phyloP scores from a whole-genome alignment of 1,284 basidiomycete species.

The Cutaneotrichosporon arboriforme region DNA sequence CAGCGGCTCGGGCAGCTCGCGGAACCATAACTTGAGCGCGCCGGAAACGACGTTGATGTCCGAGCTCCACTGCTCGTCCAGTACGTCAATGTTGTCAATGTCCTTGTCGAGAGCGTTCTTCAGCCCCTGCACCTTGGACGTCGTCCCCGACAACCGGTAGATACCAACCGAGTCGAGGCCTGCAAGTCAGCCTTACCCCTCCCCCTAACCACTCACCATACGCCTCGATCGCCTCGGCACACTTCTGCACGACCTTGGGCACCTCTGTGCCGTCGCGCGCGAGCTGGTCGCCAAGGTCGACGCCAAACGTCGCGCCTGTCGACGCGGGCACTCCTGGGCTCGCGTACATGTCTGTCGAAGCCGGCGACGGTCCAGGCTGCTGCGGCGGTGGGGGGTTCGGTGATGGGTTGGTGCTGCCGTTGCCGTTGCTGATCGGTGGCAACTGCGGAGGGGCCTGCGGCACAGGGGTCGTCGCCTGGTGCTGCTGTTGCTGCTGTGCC shows the following conservation, averaged over 20 bases:
- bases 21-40: conserved; percentile 90
- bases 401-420: conserved; percentile 2
- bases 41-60: conserved; percentile 96
- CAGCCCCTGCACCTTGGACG: conserved; percentile 76
- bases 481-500: conserved; percentile 1
- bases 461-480: not conserved
- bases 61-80: conserved; percentile 79
- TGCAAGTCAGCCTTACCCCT: conserved; percentile 10
- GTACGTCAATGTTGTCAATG: conserved; percentile 73
- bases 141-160: conserved; percentile 88
- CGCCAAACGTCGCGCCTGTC: conserved; percentile 67
- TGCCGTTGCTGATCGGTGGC: conserved; percentile 11
- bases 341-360: conserved; percentile 4
- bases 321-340: conserved; percentile 24
- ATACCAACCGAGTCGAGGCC: conserved; percentile 79
- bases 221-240: conserved; percentile 84
- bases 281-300: conserved; percentile 90
- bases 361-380: conserved; percentile 1
- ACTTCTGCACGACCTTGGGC: conserved; percentile 81
- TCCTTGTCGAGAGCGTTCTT: conserved; percentile 84
- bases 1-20: conserved; percentile 91
- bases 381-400: not conserved
- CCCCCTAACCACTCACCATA: conserved; percentile 51
- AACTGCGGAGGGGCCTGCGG: not conserved
- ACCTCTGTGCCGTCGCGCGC: conserved; percentile 80